A percentile compares a stretch with the other conserved stretches of the same genome.
Conservation (phyloP, 768 basidiomycete species). For the Pleurotus pulmonarius region DNA sequence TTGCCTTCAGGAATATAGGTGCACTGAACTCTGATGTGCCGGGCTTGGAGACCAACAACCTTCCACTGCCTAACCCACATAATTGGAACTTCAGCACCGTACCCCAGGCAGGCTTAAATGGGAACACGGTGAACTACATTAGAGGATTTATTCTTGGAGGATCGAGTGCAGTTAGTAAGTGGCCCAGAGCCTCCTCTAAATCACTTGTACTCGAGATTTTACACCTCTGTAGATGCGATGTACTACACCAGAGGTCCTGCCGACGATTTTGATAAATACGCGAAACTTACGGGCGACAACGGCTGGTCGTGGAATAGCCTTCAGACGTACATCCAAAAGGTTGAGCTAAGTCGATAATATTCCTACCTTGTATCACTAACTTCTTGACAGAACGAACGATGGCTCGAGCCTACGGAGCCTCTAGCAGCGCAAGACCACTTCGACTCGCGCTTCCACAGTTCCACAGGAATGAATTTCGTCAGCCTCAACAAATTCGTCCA, state of each 20-base stretch:
- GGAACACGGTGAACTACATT: too few species aligned
- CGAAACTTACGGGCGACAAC: constrained; percentile 17
- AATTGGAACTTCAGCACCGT: constrained; percentile 19
- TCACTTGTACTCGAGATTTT: too few species aligned
- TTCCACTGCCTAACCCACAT: neutral
- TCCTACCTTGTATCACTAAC: neutral
- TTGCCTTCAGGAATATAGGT: constrained; percentile 12
- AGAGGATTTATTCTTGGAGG: too few species aligned
- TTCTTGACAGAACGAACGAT: constrained; percentile 12
- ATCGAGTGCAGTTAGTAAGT: too few species aligned
- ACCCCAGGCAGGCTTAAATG: too few species aligned
- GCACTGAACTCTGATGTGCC: constrained; percentile 12
- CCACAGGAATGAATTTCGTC: constrained; percentile 15
- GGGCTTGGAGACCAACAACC: neutral
- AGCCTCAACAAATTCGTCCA: constrained; percentile 17
- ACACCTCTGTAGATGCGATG: constrained; percentile 12
- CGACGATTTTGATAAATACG: constrained; percentile 22
- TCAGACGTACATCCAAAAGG: constrained; percentile 19
- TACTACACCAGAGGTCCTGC: constrained; percentile 20
- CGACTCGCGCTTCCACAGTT: constrained; percentile 23
- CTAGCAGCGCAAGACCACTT: constrained; percentile 21
- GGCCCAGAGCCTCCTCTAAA: too few species aligned
- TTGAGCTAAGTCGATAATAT: neutral
- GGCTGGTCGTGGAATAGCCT: constrained; percentile 27
- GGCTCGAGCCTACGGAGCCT: constrained; percentile 15